Base-by-base conservation (phyloP, 1,284 basidiomycete species). In the Paramarasmius palmivorus region DNA sequence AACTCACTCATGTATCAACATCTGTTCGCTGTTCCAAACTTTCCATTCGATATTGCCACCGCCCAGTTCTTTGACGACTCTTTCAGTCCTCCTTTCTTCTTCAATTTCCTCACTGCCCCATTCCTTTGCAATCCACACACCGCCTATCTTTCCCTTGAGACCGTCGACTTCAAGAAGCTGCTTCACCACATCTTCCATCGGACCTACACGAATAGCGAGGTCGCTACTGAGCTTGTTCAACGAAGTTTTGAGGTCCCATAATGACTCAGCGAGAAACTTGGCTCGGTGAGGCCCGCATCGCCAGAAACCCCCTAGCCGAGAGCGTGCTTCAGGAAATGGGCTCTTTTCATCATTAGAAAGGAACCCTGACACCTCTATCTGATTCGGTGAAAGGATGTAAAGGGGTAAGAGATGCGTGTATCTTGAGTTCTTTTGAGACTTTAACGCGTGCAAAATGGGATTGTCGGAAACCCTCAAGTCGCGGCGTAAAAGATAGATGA, bases 351-450 rank as follows among this genome's bases (percentile, higher is more conserved):
- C 48, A 32, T 68, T 53, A 51, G 69, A 73, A 2, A 75, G 68
- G n/a, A 82, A 59, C 3, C 70, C 72, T 8, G 72, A 72, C 17
- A 79, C 66, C 56, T 81, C 79, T 52, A 81, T 63, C 57, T 75
- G 71, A 6, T 74, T 67, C 50, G 78, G 75, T 58, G 81, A 77
- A 50, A 81, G 77, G 52, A 81, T 75, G 62, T 74, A 81, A 44
- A 82, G 60, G 2, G 80, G 80, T 2, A 83, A 64, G 51, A 81
- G 68, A 52, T 81, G 76, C 8, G 74, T 76, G 40, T 70, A 59
- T 34, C 64, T 56, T 46, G 62, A 53, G 48, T 54, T 54, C 9
- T 58, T 14, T 4, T 3, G n/a, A 4, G 9, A 57, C 29, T 59
- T 73, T 0, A 72, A 61, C n/a, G 65, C 55, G 51, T 73, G 69